Base-by-base conservation (phyloP, 495 filamentous ascomycete genomes). In the Trichoderma erinaceum region DNA sequence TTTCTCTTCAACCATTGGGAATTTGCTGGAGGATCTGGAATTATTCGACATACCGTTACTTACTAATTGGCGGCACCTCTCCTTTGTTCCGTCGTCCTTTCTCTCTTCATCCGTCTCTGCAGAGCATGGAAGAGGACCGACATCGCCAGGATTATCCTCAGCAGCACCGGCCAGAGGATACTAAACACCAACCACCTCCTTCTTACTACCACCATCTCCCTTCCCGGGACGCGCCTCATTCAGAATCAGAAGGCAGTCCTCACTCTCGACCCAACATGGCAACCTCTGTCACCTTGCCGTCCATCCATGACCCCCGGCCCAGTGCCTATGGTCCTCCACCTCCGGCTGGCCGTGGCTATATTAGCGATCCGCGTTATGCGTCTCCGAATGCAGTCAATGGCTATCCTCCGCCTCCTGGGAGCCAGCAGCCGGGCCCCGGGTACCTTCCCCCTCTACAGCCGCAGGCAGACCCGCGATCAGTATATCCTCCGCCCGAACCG, bases 41-140 rank as follows among this genome's bases (percentile, higher is more conserved):
- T 32, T 25, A 32, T 61, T 61, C 56, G 23, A 13, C 56, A 38
- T 38, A 38, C 35, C 7, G 8, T 32, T 25, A 61, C 25, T 6
- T 61, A 3, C 4, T 61, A 61, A 61, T 16, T 25, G 56, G 56
- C 56, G 56, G 56, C 56, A 61, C 56, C 27, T 32, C 16, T 18
- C 29, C 13, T 32, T 25, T 32, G 56, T 61, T 13, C 25, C 56
- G 56, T 23, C 56, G 29, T 21, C 16, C 35, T 21, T 29, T 29
- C 29, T 32, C 56, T 5, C 44, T n/a, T n/a, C 25, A 32, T 16
- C 27, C 10, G 11, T 61, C 13, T 61, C 56, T 12, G 25, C 56
- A 61, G 56, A 80, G 73, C 68, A 82, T 82, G 79, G 78, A 77
- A 73, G 78, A 80, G 74, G 76, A 80, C 52, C 78, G 65, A 43